Conservation (phyloP, 208 protist species). For the Leishmania lainsoni region DNA sequence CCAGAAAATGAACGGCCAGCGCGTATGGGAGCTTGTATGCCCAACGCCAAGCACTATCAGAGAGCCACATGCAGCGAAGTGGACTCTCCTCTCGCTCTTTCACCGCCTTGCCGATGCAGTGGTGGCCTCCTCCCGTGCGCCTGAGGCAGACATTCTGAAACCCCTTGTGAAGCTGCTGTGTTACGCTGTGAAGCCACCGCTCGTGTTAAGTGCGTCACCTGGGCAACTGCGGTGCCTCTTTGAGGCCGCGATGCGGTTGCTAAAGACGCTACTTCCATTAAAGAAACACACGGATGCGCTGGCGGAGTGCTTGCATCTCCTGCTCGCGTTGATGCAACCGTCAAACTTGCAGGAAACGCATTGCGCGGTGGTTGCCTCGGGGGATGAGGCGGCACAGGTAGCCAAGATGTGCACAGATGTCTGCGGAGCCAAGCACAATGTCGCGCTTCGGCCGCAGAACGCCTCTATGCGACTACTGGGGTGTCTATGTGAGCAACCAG, state of each 20-base stretch:
- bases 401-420: conserved; percentile 30
- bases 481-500: conserved; percentile 4
- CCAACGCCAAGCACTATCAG: neutral
- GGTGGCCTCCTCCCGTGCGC: neutral
- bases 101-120: neutral
- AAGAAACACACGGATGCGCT: conserved; percentile 35
- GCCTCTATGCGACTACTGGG: conserved; percentile 38
- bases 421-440: conserved; percentile 1
- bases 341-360: neutral
- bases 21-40: conserved; percentile 17
- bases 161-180: conserved; percentile 11
- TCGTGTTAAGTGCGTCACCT: conserved; percentile 8
- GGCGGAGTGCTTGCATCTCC: conserved; percentile 35
- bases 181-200: conserved; percentile 7
- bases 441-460: conserved; percentile 25
- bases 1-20: neutral
- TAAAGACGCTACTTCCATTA: conserved; percentile 26
- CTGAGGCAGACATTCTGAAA: conserved; percentile 2
- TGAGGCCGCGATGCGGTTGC: conserved; percentile 12
- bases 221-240: conserved; percentile 16
- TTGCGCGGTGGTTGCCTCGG: conserved; percentile 11
- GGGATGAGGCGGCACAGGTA: conserved; percentile 21
- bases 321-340: conserved; percentile 26
- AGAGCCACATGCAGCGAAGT: neutral
- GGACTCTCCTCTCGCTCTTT: conserved; percentile 7